These are phyloP conservation scores for Volutella citrinella DNA, from an alignment of 2,329 filamentous ascomycete species.

Conservation along the genomic window DNA sequence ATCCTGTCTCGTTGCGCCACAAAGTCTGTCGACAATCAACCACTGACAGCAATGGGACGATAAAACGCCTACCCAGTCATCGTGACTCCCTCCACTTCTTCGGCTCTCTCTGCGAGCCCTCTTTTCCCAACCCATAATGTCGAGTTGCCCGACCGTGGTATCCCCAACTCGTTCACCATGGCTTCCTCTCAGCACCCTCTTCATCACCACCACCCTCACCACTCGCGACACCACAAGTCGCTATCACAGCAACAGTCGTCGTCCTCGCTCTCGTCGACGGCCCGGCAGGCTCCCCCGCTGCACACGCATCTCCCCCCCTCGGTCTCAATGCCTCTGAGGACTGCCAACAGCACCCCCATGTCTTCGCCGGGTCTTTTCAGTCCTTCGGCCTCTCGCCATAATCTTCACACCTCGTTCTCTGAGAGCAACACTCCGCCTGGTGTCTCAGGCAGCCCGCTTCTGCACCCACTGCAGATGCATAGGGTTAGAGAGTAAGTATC, in stretches of 20 bases:
- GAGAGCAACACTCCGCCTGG: slow-evolving; percentile 53
- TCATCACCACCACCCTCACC: slow-evolving; percentile 18
- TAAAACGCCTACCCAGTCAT: slow-evolving; percentile 20
- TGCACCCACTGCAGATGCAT: slow-evolving; percentile 70
- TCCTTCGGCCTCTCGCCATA: slow-evolving; percentile 43
- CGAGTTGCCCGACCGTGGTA: slow-evolving; percentile 22
- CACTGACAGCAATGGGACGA: slow-evolving; percentile 28
- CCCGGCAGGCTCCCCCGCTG: slow-evolving; percentile 22
- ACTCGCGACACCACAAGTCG: slow-evolving; percentile 25
- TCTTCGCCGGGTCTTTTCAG: slow-evolving; percentile 63
- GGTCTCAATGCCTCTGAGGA: slow-evolving; percentile 42
- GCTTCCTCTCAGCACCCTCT: slow-evolving; percentile 25
- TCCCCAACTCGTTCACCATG: slow-evolving; percentile 23
- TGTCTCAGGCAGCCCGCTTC: slow-evolving; percentile 53
- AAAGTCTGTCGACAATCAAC: too few species aligned
- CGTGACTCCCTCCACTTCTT: slow-evolving; percentile 18
- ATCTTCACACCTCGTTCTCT: slow-evolving; percentile 43
- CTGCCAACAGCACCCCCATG: slow-evolving; percentile 54
- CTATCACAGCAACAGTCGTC: slow-evolving; percentile 28
- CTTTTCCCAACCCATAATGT: slow-evolving; percentile 21
- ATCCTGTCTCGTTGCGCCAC: too few species aligned
- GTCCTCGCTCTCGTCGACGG: slow-evolving; percentile 25
- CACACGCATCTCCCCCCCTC: slow-evolving; percentile 33
- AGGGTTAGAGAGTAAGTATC: slow-evolving; percentile 71
- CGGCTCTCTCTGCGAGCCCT: slow-evolving; percentile 24